These are phyloP conservation scores for Cucurbitaria berberidis DNA, from an alignment of 2,329 filamentous ascomycete genomes.

Conservation along the genomic window DNA sequence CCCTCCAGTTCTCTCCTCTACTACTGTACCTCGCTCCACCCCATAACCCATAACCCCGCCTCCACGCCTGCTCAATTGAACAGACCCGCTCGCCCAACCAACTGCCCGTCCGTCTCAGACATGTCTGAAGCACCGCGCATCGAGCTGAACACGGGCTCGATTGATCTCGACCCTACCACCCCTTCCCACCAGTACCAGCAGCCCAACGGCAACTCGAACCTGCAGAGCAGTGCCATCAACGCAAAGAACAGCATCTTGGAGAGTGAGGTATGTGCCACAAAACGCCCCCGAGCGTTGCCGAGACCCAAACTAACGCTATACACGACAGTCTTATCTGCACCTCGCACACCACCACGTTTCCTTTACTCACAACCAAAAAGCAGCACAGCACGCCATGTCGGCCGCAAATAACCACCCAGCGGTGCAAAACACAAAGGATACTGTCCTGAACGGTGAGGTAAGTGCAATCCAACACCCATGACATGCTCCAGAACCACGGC, in stretches of 20 bases:
- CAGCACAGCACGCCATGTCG: constrained; percentile 56
- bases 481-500: constrained; percentile 16
- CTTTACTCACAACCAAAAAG: constrained; percentile 48
- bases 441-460: constrained; percentile 54
- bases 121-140: constrained; percentile 45
- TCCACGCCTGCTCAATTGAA: background rate
- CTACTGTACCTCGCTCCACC: background rate
- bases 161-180: constrained; percentile 36
- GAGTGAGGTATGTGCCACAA: constrained; percentile 52
- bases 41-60: background rate
- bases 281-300: constrained; percentile 38
- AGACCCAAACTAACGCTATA: constrained; percentile 45
- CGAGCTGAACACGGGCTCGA: constrained; percentile 33
- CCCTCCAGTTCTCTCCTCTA: too few species aligned
- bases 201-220: constrained; percentile 29
- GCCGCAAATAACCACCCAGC: constrained; percentile 57
- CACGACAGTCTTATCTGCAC: constrained; percentile 47
- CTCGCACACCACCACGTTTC: constrained; percentile 38
- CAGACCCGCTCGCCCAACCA: background rate
- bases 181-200: constrained; percentile 30
- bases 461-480: constrained; percentile 22
- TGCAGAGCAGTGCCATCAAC: constrained; percentile 35
- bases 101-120: constrained; percentile 2
- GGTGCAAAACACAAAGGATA: constrained; percentile 54
- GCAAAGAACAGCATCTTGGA: constrained; percentile 48